Evolutionary conservation across 495 filamentous ascomycete genomes (phyloP).

Genomic region (Penicillium soppii): DNA sequence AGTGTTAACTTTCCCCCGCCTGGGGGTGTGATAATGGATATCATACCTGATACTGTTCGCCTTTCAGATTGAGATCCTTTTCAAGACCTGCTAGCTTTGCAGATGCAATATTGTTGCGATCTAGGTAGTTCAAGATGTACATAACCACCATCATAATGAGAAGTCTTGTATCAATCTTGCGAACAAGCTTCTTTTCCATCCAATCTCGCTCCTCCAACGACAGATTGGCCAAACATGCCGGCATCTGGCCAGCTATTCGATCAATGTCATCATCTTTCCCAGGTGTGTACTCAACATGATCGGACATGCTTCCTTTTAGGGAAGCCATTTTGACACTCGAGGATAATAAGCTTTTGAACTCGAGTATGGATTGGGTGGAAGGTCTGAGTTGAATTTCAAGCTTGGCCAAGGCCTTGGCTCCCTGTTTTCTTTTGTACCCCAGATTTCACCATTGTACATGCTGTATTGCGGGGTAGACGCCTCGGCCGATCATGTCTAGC

Average conservation of each 20-base stretch:
- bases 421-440: not conserved
- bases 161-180: constrained; percentile 10
- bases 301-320: constrained; percentile 5
- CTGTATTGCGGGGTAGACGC: not conserved
- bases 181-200: constrained; percentile 14
- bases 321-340: not conserved
- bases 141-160: constrained; percentile 29
- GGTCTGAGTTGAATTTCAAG: not conserved
- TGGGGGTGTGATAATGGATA: not conserved
- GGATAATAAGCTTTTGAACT: not conserved
- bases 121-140: constrained; percentile 53
- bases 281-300: constrained; percentile 12
- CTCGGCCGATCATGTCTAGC: not conserved
- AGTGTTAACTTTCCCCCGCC: not conserved
- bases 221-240: constrained; percentile 3
- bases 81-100: constrained; percentile 39
- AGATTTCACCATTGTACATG: not conserved
- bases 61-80: constrained; percentile 41
- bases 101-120: constrained; percentile 41
- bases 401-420: constrained; percentile 7
- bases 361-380: not conserved
- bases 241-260: constrained; percentile 4
- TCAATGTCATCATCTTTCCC: constrained; percentile 4
- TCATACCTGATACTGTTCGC: constrained; percentile 37
- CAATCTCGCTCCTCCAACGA: constrained; percentile 7